Percentiles rank a stretch among this genome's conserved stretches.
Evolutionary conservation across 1,284 basidiomycete genomes (phyloP).

Genomic region (Termitomyces sp.): DNA sequence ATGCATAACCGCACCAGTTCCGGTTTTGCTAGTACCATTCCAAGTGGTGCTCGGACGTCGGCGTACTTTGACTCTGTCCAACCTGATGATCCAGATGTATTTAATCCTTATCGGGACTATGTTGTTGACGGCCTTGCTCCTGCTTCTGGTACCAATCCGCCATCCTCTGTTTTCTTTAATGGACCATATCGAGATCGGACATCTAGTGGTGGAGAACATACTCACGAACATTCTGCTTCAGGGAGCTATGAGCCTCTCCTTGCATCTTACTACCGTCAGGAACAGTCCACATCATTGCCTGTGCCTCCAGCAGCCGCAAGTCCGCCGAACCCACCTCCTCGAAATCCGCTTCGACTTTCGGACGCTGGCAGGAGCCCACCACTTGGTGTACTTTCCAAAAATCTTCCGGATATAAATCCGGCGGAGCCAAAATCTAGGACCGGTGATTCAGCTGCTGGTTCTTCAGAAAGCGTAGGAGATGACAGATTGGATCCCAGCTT

Average conservation of each 20-base stretch:
- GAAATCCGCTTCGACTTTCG: constrained; percentile 35
- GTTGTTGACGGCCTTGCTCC: constrained; percentile 29
- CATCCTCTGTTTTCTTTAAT: constrained; percentile 33
- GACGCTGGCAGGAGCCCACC: constrained; percentile 19
- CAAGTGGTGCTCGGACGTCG: constrained; percentile 28
- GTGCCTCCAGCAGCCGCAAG: constrained; percentile 12
- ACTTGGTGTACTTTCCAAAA: constrained; percentile 17
- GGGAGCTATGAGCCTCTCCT: constrained; percentile 65
- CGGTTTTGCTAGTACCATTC: constrained; percentile 28
- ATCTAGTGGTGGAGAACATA: constrained; percentile 29
- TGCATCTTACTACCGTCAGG: constrained; percentile 34
- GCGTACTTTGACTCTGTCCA: constrained; percentile 32
- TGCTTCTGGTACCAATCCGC: constrained; percentile 38
- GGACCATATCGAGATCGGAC: constrained; percentile 36
- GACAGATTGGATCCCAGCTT: constrained; percentile 43
- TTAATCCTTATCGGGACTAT: constrained; percentile 56
- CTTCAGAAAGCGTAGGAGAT: constrained; percentile 33
- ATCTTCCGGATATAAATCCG: constrained; percentile 5
- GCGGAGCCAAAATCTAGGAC: constrained; percentile 3
- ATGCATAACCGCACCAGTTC: constrained; percentile 34
- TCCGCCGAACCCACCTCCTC: constrained; percentile 38
- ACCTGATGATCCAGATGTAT: constrained; percentile 28
- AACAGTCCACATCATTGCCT: constrained; percentile 13
- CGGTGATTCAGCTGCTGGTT: constrained; percentile 27
- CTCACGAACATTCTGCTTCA: constrained; percentile 39